These are phyloP conservation scores for Deuterostichococcus epilithicus DNA, from an alignment of 139 green algal genomes.

Conservation along the genomic window DNA sequence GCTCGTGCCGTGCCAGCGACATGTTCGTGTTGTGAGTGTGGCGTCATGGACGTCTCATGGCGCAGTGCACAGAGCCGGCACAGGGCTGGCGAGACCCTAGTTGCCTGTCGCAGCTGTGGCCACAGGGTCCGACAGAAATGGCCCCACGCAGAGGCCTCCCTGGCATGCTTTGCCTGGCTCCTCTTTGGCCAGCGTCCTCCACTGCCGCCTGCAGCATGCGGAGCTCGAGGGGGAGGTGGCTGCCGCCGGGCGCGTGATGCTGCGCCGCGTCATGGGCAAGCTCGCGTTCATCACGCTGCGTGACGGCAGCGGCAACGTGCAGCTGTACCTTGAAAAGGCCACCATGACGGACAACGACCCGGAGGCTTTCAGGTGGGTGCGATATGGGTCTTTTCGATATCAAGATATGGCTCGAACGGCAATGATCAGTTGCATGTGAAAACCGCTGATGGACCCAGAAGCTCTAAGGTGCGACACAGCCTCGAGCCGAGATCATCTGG, in stretches of 20 bases:
- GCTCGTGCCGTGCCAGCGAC: too few relatives aligned
- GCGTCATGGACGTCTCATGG: too few relatives aligned
- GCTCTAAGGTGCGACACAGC: too few relatives aligned
- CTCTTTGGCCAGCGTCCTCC: neutral
- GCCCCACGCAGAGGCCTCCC: too few relatives aligned
- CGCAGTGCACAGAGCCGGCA: too few relatives aligned
- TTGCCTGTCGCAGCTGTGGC: too few relatives aligned
- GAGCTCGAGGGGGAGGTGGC: slow-evolving; percentile 36
- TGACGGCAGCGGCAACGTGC: slow-evolving; percentile 83
- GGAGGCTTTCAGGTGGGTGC: slow-evolving; percentile 15
- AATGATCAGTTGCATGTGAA: neutral
- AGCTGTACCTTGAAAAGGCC: slow-evolving; percentile 85
- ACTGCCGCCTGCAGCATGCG: neutral
- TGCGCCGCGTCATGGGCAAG: slow-evolving; percentile 92
- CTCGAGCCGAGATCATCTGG: too few relatives aligned
- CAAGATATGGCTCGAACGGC: neutral
- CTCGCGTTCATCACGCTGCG: slow-evolving; percentile 89
- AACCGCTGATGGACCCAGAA: too few relatives aligned
- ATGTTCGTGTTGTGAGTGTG: too few relatives aligned
- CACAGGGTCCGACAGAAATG: too few relatives aligned
- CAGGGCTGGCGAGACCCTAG: too few relatives aligned
- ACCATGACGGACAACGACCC: slow-evolving; percentile 26
- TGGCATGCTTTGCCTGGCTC: too few relatives aligned
- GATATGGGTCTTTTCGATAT: neutral
- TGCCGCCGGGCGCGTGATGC: slow-evolving; percentile 87